Base-by-base conservation (phyloP, 1,139 yeast genomes). In the Candida dubliniensis region DNA sequence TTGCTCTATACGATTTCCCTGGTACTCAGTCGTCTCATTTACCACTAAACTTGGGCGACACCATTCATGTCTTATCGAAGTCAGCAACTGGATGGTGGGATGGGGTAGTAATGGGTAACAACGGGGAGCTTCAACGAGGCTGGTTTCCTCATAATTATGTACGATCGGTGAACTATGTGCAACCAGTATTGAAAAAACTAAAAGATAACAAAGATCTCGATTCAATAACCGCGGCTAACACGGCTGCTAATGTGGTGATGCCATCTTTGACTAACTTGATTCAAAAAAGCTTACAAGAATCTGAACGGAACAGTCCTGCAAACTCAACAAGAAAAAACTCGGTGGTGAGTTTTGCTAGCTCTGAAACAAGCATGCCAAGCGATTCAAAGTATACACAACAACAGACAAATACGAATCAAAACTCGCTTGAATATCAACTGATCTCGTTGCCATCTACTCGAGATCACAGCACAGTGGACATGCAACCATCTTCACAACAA, bases 71-170 rank as follows among this genome's bases (percentile, higher is more conserved):
- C 18, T 59, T 79, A 11, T 59, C 74, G 11, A 82, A 81, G 49
- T 67, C 78, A 8, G 77, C 76, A 27, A 59, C 76, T 2, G 85
- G 86, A 1, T 86, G 95, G 95, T 84, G 90, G 88, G 93, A 85
- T 58, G 91, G 91, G 3, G 74, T 83, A 9, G 58, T 73, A 1
- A 57, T 77, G 10, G 67, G 62, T 40, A 61, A 48, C 6, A 59
- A 55, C 25, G 78, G 78, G 36, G 77, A 69, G 12, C 63, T 76
- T 9, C 61, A 67, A 12, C 68, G 91, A 55, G 93, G 93, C 49
- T 85, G 93, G 93, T 82, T 85, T 61, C 90, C 91, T n/a, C 74
- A 73, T 43, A 75, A 76, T 42, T 79, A 75, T 59, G 80, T 79
- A 13, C 69, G 79, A 38, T 64, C 76, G 1, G 77, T 74, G 26